Base-by-base conservation (phyloP, 2,329 filamentous ascomycete species). In the Aspergillus calidoustus region DNA sequence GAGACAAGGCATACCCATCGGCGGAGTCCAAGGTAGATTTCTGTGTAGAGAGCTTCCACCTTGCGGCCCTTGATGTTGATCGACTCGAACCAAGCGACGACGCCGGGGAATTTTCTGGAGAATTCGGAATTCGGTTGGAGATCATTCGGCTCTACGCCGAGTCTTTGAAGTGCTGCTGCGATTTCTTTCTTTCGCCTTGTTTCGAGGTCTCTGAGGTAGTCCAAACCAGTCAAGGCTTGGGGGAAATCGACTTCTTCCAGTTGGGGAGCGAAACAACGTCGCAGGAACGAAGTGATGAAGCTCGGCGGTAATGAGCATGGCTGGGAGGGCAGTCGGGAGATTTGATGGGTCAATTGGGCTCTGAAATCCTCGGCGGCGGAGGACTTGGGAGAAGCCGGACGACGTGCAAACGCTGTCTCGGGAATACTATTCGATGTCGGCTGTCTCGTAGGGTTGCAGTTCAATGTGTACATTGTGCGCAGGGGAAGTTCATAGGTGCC, bases 391-490 rank as follows among this genome's bases (percentile, higher is more conserved):
- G 69, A 70, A 30, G 68, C 66, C 53, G 72, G 68, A 57, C 69
- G 65, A 59, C 79, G 71, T 64, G 76, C 66, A 71, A 75, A 71
- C 38, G 74, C 71, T 30, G 79, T 76, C 38, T 79, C 70, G 61
- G 76, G 66, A 30, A 55, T 66, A 31, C 62, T 69, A 54, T 59
- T 69, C 25, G 66, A 67, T 59, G 67, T 65, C 30, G 75, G 72
- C 60, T 77, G 76, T 51, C 76, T 72, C 52, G 76, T 82, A 19
- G 86, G 82, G 19, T 84, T 82, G 64, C 84, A 87, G 71, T 90
- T 90, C 73, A 90, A 80, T 28, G 84, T 83, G 77, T 89, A 89
- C 85, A 89, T 89, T 64, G 86, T 89, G 60, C 87, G 84, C 30
- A 90, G 80, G 22, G 87, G 87, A 34, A 89, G 86, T 69, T 89